Evolutionary conservation across 106 monocot genomes (phyloP), one percentile per base, ranked within the genome.

Genomic region (Ottelia alismoides): DNA sequence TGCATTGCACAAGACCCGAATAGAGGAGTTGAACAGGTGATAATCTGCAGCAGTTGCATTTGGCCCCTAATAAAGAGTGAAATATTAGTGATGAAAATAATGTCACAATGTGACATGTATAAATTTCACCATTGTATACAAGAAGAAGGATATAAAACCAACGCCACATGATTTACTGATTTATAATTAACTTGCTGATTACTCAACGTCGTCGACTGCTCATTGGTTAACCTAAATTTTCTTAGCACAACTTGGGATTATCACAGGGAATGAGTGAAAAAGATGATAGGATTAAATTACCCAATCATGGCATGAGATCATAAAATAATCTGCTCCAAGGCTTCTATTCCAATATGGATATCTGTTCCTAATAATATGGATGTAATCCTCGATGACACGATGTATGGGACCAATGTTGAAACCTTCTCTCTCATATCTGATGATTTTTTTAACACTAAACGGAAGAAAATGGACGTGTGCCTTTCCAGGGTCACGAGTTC

Each of bases 1-100:
- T n/a, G n/a, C n/a, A n/a, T n/a, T n/a, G n/a, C 88, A 88, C 25
- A 88, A 63, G 1, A 65, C 88, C 0, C 88, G 57, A 30, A 87
- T 87, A 1, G 81, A 75, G 66, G 78, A 81, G 23, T 49, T 27
- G 56, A 74, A 73, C 14, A 82, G 72, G 22, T 78, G 55, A 0
- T 58, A 45, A n/a, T 74, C 22, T 2, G 70, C 69, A 2, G 2
- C 19, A 20, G 46, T 47, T 2, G 46, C 46, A 16, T 2, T 20
- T 3, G 46, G 46, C 46, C 46, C 46, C 46, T 47, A 20, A 16
- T n/a, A 11, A 20, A n/a, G 22, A n/a, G n/a, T n/a, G n/a, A n/a
- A n/a, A 70, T 40, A 53, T 22, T 26, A n/a, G n/a, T n/a, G n/a
- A n/a, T n/a, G n/a, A n/a, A n/a, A n/a, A n/a, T n/a, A n/a, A n/a